Conservation (phyloP, 208 protist genomes). For the Wallacemonas sp. region DNA sequence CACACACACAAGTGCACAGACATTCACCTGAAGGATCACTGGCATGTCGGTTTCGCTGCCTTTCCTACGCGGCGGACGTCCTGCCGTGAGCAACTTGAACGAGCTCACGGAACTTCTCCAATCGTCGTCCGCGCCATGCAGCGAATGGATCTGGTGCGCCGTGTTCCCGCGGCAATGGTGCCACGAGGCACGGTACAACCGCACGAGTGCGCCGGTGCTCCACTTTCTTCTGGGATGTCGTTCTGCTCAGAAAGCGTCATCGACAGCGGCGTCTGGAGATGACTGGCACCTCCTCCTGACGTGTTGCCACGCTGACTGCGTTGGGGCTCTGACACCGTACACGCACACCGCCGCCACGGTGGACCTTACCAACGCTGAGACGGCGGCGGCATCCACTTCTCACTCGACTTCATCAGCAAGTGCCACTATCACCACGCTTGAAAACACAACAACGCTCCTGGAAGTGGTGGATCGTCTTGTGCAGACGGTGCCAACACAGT, state of each 20-base stretch:
- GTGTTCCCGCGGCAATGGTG: slow-evolving; percentile 61
- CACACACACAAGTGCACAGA: background rate
- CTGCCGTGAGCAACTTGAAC: slow-evolving; percentile 22
- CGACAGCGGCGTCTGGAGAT: background rate
- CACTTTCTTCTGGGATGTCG: slow-evolving; percentile 46
- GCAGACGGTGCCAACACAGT: slow-evolving; percentile 11
- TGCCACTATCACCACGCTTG: background rate
- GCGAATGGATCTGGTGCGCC: slow-evolving; percentile 37
- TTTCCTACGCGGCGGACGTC: slow-evolving; percentile 50
- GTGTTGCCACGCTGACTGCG: background rate
- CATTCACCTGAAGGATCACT: too few relatives aligned
- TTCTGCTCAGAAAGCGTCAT: slow-evolving; percentile 6
- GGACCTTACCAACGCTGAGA: background rate
- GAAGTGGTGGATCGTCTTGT: slow-evolving; percentile 34
- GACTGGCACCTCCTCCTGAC: slow-evolving; percentile 33
- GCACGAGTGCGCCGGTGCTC: slow-evolving; percentile 44
- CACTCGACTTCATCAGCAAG: background rate
- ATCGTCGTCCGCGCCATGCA: slow-evolving; percentile 31
- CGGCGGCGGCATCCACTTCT: slow-evolving; percentile 12
- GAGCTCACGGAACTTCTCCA: slow-evolving; percentile 23
- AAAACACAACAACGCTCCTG: slow-evolving; percentile 9
- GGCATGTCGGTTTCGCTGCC: slow-evolving; percentile 55
- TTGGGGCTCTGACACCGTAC: slow-evolving; percentile 2
- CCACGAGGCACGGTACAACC: slow-evolving; percentile 40
- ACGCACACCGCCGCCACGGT: background rate